Evolutionary conservation across 2,329 filamentous ascomycete genomes (phyloP).

Genomic region (Aphanocladium album): DNA sequence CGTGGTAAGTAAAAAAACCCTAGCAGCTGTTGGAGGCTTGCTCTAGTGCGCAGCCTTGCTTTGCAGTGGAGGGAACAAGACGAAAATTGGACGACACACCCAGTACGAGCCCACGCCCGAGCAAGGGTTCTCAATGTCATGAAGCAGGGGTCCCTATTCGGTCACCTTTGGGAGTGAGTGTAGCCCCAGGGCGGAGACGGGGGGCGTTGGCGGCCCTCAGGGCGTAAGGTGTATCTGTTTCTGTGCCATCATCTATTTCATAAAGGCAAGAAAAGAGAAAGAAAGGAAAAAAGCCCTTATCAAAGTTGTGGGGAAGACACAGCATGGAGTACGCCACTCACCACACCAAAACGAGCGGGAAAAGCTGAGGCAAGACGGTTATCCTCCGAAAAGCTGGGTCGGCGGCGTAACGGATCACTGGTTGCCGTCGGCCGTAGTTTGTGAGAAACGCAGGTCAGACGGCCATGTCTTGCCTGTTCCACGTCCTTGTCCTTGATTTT

Average conservation of each 20-base stretch:
- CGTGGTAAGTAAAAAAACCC: too few relatives aligned
- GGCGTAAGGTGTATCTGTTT: neutral
- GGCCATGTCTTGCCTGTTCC: neutral
- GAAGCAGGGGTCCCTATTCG: too few relatives aligned
- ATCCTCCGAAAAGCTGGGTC: conserved; percentile 1
- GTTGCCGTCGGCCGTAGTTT: neutral
- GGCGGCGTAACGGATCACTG: neutral
- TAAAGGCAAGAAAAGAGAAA: neutral
- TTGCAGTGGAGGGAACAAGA: too few relatives aligned
- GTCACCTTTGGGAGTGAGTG: too few relatives aligned
- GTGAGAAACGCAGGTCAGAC: neutral
- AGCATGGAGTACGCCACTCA: neutral
- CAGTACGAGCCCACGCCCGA: too few relatives aligned
- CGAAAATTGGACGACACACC: too few relatives aligned
- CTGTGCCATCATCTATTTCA: neutral
- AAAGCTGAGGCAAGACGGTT: neutral
- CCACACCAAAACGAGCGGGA: neutral
- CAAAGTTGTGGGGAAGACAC: conserved; percentile 2
- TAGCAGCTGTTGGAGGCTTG: neutral
- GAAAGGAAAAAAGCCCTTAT: neutral
- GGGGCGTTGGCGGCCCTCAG: neutral
- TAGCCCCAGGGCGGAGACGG: neutral
- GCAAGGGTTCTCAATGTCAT: too few relatives aligned
- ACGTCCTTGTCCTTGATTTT: neutral
- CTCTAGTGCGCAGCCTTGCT: too few relatives aligned